A percentile compares a stretch with the other conserved stretches of the same genome.
phyloP scores from a whole-genome alignment of 2,329 filamentous ascomycete genomes.

The Alternaria dauci region DNA sequence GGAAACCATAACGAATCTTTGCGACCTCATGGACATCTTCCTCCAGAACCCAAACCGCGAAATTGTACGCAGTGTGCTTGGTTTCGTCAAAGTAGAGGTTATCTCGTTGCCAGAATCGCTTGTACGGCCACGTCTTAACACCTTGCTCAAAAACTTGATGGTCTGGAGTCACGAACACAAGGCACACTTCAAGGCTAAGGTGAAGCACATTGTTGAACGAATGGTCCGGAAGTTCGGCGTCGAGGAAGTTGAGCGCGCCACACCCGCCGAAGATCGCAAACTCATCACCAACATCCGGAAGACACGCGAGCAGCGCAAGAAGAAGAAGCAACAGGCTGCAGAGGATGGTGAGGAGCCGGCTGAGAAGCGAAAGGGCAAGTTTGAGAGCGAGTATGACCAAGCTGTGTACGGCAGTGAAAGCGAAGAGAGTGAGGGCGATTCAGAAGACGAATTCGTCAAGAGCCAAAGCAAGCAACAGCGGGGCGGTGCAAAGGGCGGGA shows the following conservation, averaged over 20 bases:
- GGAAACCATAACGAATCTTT: constrained; percentile 79
- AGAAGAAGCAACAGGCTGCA: constrained; percentile 76
- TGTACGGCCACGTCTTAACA: constrained; percentile 77
- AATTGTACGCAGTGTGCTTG: constrained; percentile 91
- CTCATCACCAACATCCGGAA: constrained; percentile 95
- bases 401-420: constrained; percentile 81
- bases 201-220: constrained; percentile 96
- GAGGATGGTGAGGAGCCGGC: constrained; percentile 61
- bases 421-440: constrained; percentile 61
- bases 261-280: constrained; percentile 87
- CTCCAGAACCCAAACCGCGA: constrained; percentile 95
- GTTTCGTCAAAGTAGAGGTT: constrained; percentile 95
- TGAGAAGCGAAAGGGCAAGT: constrained; percentile 65
- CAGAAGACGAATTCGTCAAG: constrained; percentile 49
- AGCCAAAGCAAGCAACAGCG: constrained; percentile 38
- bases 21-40: constrained; percentile 96
- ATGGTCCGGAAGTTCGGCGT: constrained; percentile 92
- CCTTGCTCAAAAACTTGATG: constrained; percentile 87
- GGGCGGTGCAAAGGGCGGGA: constrained; percentile 58
- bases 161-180: constrained; percentile 99
- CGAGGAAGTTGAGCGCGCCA: constrained; percentile 78
- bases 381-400: constrained; percentile 93
- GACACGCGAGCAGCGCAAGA: constrained; percentile 88
- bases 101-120: constrained; percentile 82
- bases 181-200: constrained; percentile 93